phyloP scores from a whole-genome alignment of 2,329 filamentous ascomycete genomes.

The Apiospora marii region DNA sequence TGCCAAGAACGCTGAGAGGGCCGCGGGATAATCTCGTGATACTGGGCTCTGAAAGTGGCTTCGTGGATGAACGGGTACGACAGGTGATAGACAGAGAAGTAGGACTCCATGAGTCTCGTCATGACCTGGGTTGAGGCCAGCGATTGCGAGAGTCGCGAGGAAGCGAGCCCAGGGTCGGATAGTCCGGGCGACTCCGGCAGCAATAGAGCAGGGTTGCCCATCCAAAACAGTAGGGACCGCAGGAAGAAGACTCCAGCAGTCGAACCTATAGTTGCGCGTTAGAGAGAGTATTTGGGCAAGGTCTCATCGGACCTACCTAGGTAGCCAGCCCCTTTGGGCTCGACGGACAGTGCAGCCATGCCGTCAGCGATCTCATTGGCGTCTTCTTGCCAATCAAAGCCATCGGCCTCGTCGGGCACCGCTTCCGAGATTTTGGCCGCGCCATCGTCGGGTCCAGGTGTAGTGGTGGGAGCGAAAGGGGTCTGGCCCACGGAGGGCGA shows the following conservation, averaged over 20 bases:
- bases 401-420: constrained; percentile 41
- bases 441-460: not conserved
- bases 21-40: constrained; percentile 43
- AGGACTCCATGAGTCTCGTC: constrained; percentile 44
- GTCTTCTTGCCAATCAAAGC: constrained; percentile 45
- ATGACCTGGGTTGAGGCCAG: constrained; percentile 38
- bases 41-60: constrained; percentile 50
- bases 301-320: constrained; percentile 33
- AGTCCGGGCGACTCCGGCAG: constrained; percentile 3
- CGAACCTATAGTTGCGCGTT: constrained; percentile 32
- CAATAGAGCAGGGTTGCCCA: constrained; percentile 32
- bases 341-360: constrained; percentile 47
- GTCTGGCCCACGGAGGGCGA: not conserved
- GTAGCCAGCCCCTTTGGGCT: constrained; percentile 45
- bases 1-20: constrained; percentile 43
- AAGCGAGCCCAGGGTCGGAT: constrained; percentile 26
- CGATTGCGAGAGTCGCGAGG: constrained; percentile 32
- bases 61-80: constrained; percentile 57
- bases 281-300: not conserved
- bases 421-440: constrained; percentile 36
- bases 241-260: constrained; percentile 43
- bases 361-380: constrained; percentile 44
- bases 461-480: not conserved
- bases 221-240: constrained; percentile 38
- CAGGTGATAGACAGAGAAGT: constrained; percentile 53